These are phyloP conservation scores for Xerocomellus dryophilus DNA, from an alignment of 768 basidiomycete genomes.

Conservation along the genomic window DNA sequence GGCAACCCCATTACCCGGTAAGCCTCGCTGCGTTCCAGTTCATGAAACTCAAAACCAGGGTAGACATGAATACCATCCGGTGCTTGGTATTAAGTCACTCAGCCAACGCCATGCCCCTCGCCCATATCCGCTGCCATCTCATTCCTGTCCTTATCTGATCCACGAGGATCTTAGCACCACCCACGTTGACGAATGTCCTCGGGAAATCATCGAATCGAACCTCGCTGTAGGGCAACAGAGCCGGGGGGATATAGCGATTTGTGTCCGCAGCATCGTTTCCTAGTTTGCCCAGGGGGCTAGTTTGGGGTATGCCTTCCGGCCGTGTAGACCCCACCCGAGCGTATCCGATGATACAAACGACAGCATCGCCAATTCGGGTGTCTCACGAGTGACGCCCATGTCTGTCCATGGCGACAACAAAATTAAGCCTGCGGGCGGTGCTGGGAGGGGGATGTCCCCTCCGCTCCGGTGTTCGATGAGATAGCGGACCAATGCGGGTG, in stretches of 20 bases:
- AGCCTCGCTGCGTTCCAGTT: constrained; percentile 49
- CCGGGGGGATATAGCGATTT: constrained; percentile 53
- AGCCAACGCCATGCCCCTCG: constrained; percentile 18
- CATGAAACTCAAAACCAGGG: constrained; percentile 47
- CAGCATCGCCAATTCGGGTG: constrained; percentile 13
- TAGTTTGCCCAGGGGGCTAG: constrained; percentile 38
- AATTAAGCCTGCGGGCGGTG: constrained; percentile 19
- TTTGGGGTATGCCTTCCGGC: constrained; percentile 32
- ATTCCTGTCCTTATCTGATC: constrained; percentile 33
- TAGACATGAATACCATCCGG: constrained; percentile 40
- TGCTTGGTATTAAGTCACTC: constrained; percentile 28
- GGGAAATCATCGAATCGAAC: constrained; percentile 35
- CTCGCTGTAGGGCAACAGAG: constrained; percentile 39
- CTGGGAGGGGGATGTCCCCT: not conserved
- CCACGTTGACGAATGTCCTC: constrained; percentile 31
- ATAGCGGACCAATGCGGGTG: constrained; percentile 54
- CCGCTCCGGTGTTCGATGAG: constrained; percentile 45
- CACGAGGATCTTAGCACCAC: constrained; percentile 33
- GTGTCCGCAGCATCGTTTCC: constrained; percentile 41
- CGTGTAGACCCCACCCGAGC: constrained; percentile 29
- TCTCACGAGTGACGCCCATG: constrained; percentile 9
- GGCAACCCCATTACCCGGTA: constrained; percentile 44
- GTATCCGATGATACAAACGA: constrained; percentile 10
- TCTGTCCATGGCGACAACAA: constrained; percentile 17
- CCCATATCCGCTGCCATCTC: constrained; percentile 34